Conservation (phyloP, 129 eudicot genomes). For the Flaveria linearis region DNA sequence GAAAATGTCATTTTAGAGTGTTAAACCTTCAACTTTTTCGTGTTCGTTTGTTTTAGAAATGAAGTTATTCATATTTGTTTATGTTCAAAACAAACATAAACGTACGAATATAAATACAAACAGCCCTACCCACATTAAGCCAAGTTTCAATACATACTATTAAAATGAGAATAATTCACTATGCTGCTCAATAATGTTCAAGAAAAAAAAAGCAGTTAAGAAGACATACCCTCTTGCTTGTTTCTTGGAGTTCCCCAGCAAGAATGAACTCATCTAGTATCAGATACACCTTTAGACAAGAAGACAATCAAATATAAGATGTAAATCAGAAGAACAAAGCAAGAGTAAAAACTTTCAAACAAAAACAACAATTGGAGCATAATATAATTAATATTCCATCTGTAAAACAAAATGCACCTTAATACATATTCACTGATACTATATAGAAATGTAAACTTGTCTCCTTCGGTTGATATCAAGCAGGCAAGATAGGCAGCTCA, state of each 20-base stretch:
- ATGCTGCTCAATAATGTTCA: not conserved
- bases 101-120: not conserved
- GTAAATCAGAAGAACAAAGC: not conserved
- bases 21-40: no score
- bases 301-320: constrained; percentile 4
- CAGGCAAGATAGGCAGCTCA: no score
- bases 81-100: not conserved
- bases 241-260: constrained; percentile 95
- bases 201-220: not conserved
- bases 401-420: not conserved
- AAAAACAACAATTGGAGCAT: constrained; percentile 3
- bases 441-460: not conserved
- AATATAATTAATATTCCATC: no score
- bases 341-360: not conserved
- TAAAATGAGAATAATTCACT: not conserved
- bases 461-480: not conserved
- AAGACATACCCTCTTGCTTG: constrained; percentile 63
- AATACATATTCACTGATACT: not conserved
- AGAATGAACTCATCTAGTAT: constrained; percentile 85
- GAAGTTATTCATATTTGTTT: not conserved
- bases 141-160: not conserved
- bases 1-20: no score
- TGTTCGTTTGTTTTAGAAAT: not conserved
- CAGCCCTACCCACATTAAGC: not conserved
- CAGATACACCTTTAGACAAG: constrained; percentile 58